These are phyloP conservation scores for Leishmania aethiopica DNA, from an alignment of 208 protist species.

Conservation along the genomic window DNA sequence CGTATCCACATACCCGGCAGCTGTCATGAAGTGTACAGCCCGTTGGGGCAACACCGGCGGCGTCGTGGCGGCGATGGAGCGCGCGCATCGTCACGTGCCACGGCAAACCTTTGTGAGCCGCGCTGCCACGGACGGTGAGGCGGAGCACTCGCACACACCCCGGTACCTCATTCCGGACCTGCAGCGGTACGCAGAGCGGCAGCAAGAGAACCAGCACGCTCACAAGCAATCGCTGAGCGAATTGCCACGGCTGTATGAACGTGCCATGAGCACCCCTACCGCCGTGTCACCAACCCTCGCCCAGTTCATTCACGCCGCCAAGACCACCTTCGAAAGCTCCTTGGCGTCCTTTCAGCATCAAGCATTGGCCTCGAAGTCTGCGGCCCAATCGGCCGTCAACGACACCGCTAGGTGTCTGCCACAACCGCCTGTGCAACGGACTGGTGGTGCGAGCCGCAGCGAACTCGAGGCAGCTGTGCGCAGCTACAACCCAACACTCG, in stretches of 20 bases:
- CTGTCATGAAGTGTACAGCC: constrained; percentile 8
- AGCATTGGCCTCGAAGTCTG: neutral
- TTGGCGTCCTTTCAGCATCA: constrained; percentile 5
- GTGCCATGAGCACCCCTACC: neutral
- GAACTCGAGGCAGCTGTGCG: constrained; percentile 26
- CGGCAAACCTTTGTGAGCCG: constrained; percentile 12
- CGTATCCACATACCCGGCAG: neutral
- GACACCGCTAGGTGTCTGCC: neutral
- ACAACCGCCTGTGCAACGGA: neutral
- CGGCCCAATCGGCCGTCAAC: neutral
- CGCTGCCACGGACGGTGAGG: neutral
- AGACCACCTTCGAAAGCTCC: neutral
- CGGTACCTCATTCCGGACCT: constrained; percentile 12
- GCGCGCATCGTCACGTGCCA: constrained; percentile 7
- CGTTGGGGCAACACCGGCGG: neutral
- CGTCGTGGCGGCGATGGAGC: constrained; percentile 18
- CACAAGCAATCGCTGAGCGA: neutral
- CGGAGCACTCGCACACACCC: constrained; percentile 1
- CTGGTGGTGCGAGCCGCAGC: neutral
- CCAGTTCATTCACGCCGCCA: constrained; percentile 14
- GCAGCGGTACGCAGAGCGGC: constrained; percentile 16
- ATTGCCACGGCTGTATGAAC: neutral
- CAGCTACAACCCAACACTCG: constrained; percentile 50
- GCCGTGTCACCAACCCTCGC: neutral
- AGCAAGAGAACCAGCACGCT: neutral